Evolutionary conservation across 2,329 filamentous ascomycete species (phyloP).

Genomic region (Xylaria sp.): DNA sequence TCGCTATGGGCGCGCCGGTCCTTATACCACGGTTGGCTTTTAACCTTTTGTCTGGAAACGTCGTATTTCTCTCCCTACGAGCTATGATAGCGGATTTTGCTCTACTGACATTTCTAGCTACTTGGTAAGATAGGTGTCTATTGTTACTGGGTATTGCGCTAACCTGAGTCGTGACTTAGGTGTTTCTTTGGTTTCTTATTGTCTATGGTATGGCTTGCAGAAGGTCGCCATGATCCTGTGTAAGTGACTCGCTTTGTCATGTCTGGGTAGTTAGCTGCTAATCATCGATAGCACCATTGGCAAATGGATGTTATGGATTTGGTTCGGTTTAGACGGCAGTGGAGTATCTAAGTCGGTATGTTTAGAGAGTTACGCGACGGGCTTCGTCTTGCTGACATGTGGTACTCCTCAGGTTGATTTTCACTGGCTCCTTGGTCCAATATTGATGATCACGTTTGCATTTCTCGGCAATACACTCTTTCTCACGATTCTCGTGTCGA

Average conservation of each 20-base stretch:
- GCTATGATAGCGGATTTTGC: constrained; percentile 90
- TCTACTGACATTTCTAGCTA: constrained; percentile 77
- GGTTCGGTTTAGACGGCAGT: constrained; percentile 84
- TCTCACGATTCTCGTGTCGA: constrained; percentile 87
- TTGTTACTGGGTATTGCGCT: background rate
- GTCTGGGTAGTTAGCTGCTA: constrained; percentile 22
- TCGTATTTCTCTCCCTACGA: constrained; percentile 81
- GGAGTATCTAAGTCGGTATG: constrained; percentile 67
- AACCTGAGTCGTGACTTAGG: constrained; percentile 37
- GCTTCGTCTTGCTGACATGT: background rate
- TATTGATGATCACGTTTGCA: constrained; percentile 83
- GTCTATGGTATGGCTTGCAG: constrained; percentile 80
- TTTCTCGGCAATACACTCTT: constrained; percentile 89
- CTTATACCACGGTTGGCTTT: constrained; percentile 83
- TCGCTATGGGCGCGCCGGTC: constrained; percentile 82
- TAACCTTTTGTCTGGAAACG: constrained; percentile 83
- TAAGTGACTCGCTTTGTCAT: constrained; percentile 47
- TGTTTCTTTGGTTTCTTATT: constrained; percentile 85
- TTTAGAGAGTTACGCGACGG: constrained; percentile 4
- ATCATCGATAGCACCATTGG: constrained; percentile 68
- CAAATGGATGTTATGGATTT: constrained; percentile 94
- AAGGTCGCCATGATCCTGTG: constrained; percentile 69
- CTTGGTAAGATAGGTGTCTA: constrained; percentile 62
- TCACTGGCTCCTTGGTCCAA: constrained; percentile 81
- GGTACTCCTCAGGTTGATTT: constrained; percentile 66